Conservation (phyloP, 208 protist species). For the Acanthamoeba triangularis region DNA sequence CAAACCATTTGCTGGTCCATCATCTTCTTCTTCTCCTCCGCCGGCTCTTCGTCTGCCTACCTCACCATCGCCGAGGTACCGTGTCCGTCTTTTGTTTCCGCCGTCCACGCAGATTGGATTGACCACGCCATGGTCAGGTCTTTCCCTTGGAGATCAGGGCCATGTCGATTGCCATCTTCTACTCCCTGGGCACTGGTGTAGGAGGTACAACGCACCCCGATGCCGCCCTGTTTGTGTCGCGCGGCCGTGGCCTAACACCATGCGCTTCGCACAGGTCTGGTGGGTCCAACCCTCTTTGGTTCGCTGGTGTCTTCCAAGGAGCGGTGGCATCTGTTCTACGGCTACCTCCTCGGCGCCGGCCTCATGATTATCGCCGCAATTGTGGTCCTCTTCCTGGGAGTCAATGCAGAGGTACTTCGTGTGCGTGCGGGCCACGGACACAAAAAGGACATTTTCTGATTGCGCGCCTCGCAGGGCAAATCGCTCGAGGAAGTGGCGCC, state of each 20-base stretch:
- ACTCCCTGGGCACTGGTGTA: constrained; percentile 60
- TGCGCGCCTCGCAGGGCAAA: not conserved
- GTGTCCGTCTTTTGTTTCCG: not conserved
- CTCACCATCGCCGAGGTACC: constrained; percentile 71
- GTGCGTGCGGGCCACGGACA: not conserved
- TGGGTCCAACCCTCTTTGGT: constrained; percentile 62
- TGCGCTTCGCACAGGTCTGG: not conserved
- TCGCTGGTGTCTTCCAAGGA: constrained; percentile 52
- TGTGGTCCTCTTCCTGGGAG: constrained; percentile 60
- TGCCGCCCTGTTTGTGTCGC: no score
- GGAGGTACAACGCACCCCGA: not conserved
- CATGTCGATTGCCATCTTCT: constrained; percentile 75
- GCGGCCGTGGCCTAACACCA: not conserved
- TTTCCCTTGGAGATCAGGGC: constrained; percentile 71
- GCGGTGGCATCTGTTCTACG: constrained; percentile 46
- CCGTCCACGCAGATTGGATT: not conserved
- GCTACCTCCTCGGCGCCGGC: constrained; percentile 49
- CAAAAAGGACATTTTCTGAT: no score
- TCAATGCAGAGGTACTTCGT: constrained; percentile 45
- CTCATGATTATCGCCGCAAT: constrained; percentile 67
- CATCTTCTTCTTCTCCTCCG: constrained; percentile 78
- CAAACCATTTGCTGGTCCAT: constrained; percentile 75
- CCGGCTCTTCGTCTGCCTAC: constrained; percentile 57
- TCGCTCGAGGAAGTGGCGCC: constrained; percentile 58
- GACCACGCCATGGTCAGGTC: not conserved